Conservation (phyloP, 176 grass and related monocot species). For the Paspalum vaginatum region DNA sequence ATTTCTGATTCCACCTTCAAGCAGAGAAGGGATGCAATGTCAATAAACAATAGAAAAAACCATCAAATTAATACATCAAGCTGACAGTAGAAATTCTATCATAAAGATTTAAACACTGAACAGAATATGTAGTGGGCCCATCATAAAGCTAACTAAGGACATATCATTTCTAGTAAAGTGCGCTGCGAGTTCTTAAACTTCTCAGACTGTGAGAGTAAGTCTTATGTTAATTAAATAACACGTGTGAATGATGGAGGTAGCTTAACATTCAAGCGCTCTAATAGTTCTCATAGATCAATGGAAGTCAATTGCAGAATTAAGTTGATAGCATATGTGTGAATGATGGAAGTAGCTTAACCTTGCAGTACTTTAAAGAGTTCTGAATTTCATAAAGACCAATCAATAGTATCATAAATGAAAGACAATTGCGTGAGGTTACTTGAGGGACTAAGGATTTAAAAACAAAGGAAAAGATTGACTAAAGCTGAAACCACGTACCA, state of each 20-base stretch:
- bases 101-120: slow-evolving; percentile 11
- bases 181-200: too few relatives aligned
- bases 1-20: slow-evolving; percentile 91
- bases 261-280: not conserved
- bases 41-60: not conserved
- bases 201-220: not conserved
- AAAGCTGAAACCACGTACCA: slow-evolving; percentile 48
- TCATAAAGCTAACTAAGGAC: not conserved
- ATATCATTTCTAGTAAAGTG: not conserved
- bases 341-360: not conserved
- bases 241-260: slow-evolving; percentile 6
- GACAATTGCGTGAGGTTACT: not conserved
- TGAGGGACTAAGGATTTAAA: not conserved
- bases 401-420: not conserved
- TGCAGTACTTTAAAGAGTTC: not conserved
- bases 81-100: not conserved
- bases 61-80: not conserved
- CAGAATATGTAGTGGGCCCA: not conserved
- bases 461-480: not conserved
- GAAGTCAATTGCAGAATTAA: too few relatives aligned
- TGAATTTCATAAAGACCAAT: not conserved
- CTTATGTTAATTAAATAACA: slow-evolving; percentile 19
- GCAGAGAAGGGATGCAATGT: slow-evolving; percentile 1
- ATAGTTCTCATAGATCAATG: too few relatives aligned
- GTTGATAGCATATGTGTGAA: not conserved